phyloP scores from a whole-genome alignment of 371 early-diverging fungal genomes.

The Apophysomyces trapeziformis region DNA sequence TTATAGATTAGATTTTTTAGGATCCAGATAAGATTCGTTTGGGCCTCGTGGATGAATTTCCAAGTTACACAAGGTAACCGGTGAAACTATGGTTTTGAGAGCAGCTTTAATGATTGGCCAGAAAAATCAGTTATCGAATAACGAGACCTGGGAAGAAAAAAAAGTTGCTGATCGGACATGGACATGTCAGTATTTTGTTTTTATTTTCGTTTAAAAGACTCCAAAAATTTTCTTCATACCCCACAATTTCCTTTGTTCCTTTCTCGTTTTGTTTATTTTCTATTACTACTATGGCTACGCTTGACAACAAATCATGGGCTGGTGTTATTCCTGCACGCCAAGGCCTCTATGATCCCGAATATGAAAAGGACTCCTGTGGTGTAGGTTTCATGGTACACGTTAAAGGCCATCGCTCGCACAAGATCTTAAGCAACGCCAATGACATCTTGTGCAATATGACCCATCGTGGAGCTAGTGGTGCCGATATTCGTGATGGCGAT shows the following conservation, averaged over 20 bases:
- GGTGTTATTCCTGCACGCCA: constrained; percentile 71
- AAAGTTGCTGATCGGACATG: background rate
- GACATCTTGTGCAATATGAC: constrained; percentile 94
- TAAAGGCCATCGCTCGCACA: constrained; percentile 75
- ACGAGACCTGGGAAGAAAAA: constrained; percentile 10
- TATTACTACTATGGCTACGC: background rate
- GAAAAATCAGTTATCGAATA: constrained; percentile 6
- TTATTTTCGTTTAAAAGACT: background rate
- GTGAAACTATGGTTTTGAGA: constrained; percentile 2
- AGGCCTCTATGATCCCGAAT: constrained; percentile 82
- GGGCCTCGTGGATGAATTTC: background rate
- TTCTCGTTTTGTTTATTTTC: background rate
- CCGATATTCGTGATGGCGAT: constrained; percentile 88
- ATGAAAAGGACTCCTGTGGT: constrained; percentile 91
- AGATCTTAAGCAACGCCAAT: constrained; percentile 79
- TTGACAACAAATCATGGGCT: constrained; percentile 7
- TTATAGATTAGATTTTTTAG: constrained; percentile 10
- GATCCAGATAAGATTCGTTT: background rate
- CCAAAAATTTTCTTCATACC: constrained; percentile 1
- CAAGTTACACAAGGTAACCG: background rate
- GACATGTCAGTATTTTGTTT: constrained; percentile 1
- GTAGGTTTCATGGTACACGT: constrained; percentile 92
- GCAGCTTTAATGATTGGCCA: background rate
- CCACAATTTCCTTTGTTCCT: constrained; percentile 5
- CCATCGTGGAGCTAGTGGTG: constrained; percentile 94